Evolutionary conservation across 805 yeast genomes (phyloP), one percentile per base, ranked within the genome.

Genomic region (Candida khao-thaluensis): DNA sequence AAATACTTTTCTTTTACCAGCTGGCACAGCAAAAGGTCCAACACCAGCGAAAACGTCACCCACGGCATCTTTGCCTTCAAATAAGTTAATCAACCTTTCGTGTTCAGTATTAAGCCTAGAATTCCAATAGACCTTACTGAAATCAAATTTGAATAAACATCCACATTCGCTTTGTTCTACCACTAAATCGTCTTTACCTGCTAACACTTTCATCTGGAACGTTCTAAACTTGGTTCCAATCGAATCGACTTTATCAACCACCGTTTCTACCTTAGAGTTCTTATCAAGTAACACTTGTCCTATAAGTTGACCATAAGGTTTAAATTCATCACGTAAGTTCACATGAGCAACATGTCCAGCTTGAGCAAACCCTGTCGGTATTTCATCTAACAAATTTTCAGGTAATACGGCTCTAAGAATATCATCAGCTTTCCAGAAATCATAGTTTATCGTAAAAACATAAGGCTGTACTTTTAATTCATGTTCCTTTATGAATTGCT

Each of bases 11-110:
- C 83, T 86, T 59, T 84, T 88, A 10, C 90, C 98, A 0, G 97
- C 95, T 0, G 99, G 99, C 1, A 93, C 79, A 1, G 95, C 91
- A 67, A 95, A 93, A 4, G 99, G 99, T 0, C 99, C 99, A 2
- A 93, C 98, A 33, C 99, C 99, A 1, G 96, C 98, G 79, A 95
- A 86, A 0, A 89, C 97, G 66, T 93, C 99, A 52, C 88, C 87
- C 0, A 95, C 85, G 5, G 88, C 85, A 43, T 83, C 84, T 7
- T 84, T 83, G 3, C 76, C 69, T 29, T 74, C 51, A 51, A 85
- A 83, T 42, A 68, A 70, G 1, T 64, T 57, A 3, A 93, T 82
- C 30, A 93, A 64, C 43, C 98, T 70, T 33, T 81, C 91, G 60
- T 93, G 99, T 54, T 93, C 99, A 0, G 96, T 86, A 49, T 89